A percentile compares a stretch with the other conserved stretches of the same genome.
Conservation (phyloP, 2,329 filamentous ascomycete species). For the Beauveria caledonica region DNA sequence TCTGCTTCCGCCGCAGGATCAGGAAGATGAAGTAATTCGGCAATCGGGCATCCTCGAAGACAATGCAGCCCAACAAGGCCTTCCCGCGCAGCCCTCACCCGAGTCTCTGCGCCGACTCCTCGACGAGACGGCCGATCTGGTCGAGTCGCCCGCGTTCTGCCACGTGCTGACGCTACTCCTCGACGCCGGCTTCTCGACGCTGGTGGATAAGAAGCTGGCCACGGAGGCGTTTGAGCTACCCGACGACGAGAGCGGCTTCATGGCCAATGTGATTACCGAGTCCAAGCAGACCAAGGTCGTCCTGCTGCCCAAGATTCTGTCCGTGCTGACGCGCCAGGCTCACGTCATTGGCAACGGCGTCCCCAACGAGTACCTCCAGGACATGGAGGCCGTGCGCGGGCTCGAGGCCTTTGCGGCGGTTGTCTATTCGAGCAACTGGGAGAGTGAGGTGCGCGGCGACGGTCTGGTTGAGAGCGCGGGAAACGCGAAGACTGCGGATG, state of each 20-base stretch:
- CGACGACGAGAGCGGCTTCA: slow-evolving; percentile 18
- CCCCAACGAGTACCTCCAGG: slow-evolving; percentile 61
- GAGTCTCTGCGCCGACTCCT: slow-evolving; percentile 69
- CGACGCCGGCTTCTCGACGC: slow-evolving; percentile 75
- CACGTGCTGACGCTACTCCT: slow-evolving; percentile 81
- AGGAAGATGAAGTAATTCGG: slow-evolving; percentile 75
- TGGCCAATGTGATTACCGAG: slow-evolving; percentile 45
- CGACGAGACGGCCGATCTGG: slow-evolving; percentile 90
- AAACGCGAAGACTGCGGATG: slow-evolving; percentile 23
- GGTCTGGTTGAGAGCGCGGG: slow-evolving; percentile 31
- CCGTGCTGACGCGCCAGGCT: slow-evolving; percentile 83
- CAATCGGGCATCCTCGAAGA: slow-evolving; percentile 71
- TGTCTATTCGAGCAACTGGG: slow-evolving; percentile 80
- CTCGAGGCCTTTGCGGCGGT: slow-evolving; percentile 79
- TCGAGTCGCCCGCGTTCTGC: slow-evolving; percentile 86
- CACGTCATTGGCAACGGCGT: slow-evolving; percentile 77
- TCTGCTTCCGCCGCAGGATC: slow-evolving; percentile 68
- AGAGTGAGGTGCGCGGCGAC: slow-evolving; percentile 52
- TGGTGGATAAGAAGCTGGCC: slow-evolving; percentile 76
- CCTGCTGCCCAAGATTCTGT: slow-evolving; percentile 78
- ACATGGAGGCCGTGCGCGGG: slow-evolving; percentile 68
- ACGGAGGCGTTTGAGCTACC: slow-evolving; percentile 63
- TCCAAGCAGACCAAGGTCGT: slow-evolving; percentile 51
- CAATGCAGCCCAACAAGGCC: slow-evolving; percentile 26
- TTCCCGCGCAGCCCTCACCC: slow-evolving; percentile 36